phyloP scores from a whole-genome alignment of 805 yeast species.

The Teunomyces kruisii region DNA sequence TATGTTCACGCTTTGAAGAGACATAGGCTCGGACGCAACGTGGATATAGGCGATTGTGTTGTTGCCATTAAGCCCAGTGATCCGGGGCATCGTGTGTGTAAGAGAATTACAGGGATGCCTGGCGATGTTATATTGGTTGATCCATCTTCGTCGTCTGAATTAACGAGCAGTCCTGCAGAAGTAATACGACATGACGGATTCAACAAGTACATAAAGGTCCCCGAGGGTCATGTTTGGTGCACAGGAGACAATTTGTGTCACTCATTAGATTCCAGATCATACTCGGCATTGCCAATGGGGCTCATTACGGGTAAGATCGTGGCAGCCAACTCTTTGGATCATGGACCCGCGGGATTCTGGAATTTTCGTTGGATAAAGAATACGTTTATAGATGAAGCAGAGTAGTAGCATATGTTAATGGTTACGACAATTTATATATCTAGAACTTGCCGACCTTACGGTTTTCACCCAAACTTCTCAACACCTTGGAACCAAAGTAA shows the following conservation, averaged over 20 bases:
- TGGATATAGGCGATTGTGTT: slow-evolving; percentile 80
- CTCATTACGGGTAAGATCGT: slow-evolving; percentile 83
- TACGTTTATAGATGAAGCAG: slow-evolving; percentile 35
- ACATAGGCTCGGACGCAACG: slow-evolving; percentile 60
- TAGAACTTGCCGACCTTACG: slow-evolving; percentile 28
- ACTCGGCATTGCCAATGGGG: slow-evolving; percentile 88
- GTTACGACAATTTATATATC: neutral
- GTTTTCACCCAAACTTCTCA: slow-evolving; percentile 45
- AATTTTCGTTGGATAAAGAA: slow-evolving; percentile 58
- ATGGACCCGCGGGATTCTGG: slow-evolving; percentile 48
- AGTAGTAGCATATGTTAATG: slow-evolving; percentile 2
- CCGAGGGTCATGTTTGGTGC: slow-evolving; percentile 95
- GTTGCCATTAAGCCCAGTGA: slow-evolving; percentile 90
- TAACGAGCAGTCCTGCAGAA: slow-evolving; percentile 33
- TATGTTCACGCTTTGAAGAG: slow-evolving; percentile 74
- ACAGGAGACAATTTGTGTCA: slow-evolving; percentile 92
- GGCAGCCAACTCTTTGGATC: slow-evolving; percentile 57
- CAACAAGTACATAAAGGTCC: slow-evolving; percentile 69
- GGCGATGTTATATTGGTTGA: slow-evolving; percentile 84
- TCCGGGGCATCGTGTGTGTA: slow-evolving; percentile 83
- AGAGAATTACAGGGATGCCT: slow-evolving; percentile 93
- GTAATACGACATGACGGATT: slow-evolving; percentile 37
- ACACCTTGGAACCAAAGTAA: slow-evolving; percentile 64
- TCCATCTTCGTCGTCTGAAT: slow-evolving; percentile 59
- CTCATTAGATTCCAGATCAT: slow-evolving; percentile 85